Evolutionary conservation across 257 asterid genomes (phyloP).

Genomic region (Solanum etuberosum): DNA sequence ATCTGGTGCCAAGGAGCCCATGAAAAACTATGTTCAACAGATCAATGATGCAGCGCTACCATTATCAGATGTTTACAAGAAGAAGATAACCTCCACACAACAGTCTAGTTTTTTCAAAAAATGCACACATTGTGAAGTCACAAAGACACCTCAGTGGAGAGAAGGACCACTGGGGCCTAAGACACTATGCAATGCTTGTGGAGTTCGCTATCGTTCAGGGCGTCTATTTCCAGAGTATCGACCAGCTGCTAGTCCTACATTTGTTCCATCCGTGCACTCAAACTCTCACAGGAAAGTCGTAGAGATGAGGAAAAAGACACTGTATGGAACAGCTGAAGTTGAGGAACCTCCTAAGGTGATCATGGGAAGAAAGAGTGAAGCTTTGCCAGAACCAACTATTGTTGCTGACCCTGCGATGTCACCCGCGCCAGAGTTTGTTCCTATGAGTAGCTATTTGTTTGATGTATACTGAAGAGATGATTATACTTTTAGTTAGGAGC

Average conservation of each 20-base stretch:
- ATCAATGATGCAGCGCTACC: background rate
- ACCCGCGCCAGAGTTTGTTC: constrained; percentile 32
- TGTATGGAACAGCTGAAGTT: background rate
- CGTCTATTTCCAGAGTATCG: constrained; percentile 75
- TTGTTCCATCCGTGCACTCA: constrained; percentile 68
- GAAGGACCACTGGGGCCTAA: constrained; percentile 84
- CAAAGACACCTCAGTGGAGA: constrained; percentile 89
- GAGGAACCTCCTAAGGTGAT: constrained; percentile 9
- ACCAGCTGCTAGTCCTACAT: constrained; percentile 82
- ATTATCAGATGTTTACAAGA: constrained; percentile 3
- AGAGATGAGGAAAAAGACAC: constrained; percentile 40
- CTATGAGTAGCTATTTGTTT: constrained; percentile 32
- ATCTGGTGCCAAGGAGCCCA: background rate
- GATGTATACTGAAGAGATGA: constrained; percentile 31
- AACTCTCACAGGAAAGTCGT: constrained; percentile 54
- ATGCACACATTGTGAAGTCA: constrained; percentile 70
- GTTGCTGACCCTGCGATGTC: constrained; percentile 17
- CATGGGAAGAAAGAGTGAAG: constrained; percentile 5
- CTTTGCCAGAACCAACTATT: background rate
- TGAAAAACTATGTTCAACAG: background rate
- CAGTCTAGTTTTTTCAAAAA: constrained; percentile 16
- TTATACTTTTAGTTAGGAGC: constrained; percentile 10
- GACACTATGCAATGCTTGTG: constrained; percentile 91
- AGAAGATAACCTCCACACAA: background rate
- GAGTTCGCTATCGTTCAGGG: constrained; percentile 78